Evolutionary conservation across 2,329 filamentous ascomycete genomes (phyloP), one percentile per base, ranked within the genome.

Genomic region (Colletotrichum sp.): DNA sequence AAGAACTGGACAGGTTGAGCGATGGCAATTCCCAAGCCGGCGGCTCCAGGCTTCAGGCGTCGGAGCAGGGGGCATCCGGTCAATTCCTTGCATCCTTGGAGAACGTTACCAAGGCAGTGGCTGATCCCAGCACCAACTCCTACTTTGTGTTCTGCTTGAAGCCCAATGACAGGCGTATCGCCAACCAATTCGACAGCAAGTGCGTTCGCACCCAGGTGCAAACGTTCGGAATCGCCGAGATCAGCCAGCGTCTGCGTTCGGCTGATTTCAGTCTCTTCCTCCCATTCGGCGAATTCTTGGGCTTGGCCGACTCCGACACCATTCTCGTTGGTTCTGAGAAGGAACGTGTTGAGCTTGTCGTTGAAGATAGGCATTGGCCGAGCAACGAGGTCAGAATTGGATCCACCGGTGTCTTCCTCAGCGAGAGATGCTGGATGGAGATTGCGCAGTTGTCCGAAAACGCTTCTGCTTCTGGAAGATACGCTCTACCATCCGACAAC

Each of bases 101-200:
- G 78, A 98, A 97, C 75, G 95, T 99, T 73, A 98, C 93, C 74
- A 96, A 96, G 80, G 96, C 95, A 3, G 88, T 99, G 60, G 94
- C 92, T 4, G 92, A 94, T 4, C 91, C 93, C 6, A 95, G 96
- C 81, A 94, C 96, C 13, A 99, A 99, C 81, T 92, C 94, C 1
- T 99, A 99, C 85, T 99, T 98, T 80, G 92, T 99, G 60, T 98
- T 99, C 85, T 99, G 97, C 82, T 86, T 99, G 78, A 99, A 99
- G 86, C 96, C 97, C 26, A 99, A 99, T 80, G 97, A 99, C 83
- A 92, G 97, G 69, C 93, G 97, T 66, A 99, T 99, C 79, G 96
- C 97, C 77, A 99, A 99, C 80, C 97, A 99, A 82, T 99, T 99
- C 80, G 97, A 99, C 84, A 98, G 96, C 90, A 99, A 99, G 85